Percentiles rank a stretch among this genome's conserved stretches.
Evolutionary conservation across 2,329 filamentous ascomycete genomes (phyloP).

Genomic region (Penicillium thymicola): DNA sequence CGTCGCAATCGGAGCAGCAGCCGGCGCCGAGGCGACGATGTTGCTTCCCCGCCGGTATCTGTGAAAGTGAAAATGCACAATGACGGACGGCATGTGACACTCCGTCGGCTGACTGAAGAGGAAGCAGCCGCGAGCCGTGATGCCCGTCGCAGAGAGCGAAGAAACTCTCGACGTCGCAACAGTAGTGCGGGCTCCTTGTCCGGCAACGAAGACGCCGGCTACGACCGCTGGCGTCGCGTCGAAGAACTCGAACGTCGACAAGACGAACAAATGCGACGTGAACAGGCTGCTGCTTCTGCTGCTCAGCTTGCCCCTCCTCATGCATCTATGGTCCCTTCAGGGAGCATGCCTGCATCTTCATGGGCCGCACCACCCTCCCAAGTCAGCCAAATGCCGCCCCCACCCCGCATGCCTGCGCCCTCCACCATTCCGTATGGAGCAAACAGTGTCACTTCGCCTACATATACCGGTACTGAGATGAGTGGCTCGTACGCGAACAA

Average conservation of each 20-base stretch:
- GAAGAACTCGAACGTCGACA: conserved; percentile 49
- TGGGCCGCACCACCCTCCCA: conserved; percentile 23
- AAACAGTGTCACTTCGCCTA: conserved; percentile 43
- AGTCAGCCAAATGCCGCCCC: conserved; percentile 25
- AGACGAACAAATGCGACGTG: conserved; percentile 42
- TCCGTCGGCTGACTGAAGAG: conserved; percentile 59
- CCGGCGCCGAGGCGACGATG: conserved; percentile 37
- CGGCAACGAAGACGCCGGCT: conserved; percentile 36
- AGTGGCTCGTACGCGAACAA: conserved; percentile 54
- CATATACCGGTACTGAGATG: conserved; percentile 48
- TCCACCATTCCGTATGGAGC: conserved; percentile 41
- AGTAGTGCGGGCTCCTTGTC: conserved; percentile 44
- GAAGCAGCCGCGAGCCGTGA: conserved; percentile 61
- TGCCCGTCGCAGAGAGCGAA: conserved; percentile 48
- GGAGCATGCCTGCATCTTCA: conserved; percentile 24
- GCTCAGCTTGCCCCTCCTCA: conserved; percentile 21
- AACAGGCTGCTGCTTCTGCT: conserved; percentile 32
- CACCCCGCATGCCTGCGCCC: conserved; percentile 37
- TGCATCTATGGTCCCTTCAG: conserved; percentile 24
- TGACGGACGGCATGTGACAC: conserved; percentile 61
- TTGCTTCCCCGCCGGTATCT: conserved; percentile 58
- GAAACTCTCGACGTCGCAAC: conserved; percentile 39
- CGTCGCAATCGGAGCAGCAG: conserved; percentile 31
- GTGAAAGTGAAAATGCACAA: conserved; percentile 65
- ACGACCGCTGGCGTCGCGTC: conserved; percentile 49